These are phyloP conservation scores for Colletotrichum aenigma DNA, from an alignment of 2,329 filamentous ascomycete species.

Conservation along the genomic window DNA sequence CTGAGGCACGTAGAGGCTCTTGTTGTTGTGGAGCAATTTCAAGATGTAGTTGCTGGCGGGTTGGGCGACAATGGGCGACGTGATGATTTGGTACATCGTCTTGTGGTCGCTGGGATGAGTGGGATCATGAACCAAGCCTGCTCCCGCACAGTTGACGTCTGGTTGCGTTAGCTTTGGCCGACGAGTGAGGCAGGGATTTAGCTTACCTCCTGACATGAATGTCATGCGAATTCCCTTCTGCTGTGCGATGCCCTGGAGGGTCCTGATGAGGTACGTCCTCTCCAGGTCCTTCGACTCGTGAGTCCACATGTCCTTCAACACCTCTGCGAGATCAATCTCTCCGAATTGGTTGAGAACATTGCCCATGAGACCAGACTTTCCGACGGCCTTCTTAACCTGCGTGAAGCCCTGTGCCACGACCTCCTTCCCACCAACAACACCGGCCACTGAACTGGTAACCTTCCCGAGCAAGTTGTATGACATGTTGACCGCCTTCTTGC, in stretches of 20 bases:
- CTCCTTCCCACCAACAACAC: constrained; percentile 93
- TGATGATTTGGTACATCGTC: constrained; percentile 99
- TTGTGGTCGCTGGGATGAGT: constrained; percentile 92
- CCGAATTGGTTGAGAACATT: constrained; percentile 95
- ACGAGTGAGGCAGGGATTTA: background rate
- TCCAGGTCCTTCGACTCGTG: constrained; percentile 98
- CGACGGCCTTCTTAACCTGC: constrained; percentile 94
- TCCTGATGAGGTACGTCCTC: constrained; percentile 93
- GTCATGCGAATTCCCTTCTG: constrained; percentile 97
- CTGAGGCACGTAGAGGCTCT: constrained; percentile 85
- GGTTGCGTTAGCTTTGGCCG: constrained; percentile 23
- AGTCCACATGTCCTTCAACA: constrained; percentile 96
- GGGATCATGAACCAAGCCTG: constrained; percentile 93
- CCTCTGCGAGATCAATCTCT: constrained; percentile 92
- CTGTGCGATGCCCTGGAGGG: constrained; percentile 91
- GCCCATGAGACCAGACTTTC: constrained; percentile 94
- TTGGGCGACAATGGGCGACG: constrained; percentile 88
- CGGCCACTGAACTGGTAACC: constrained; percentile 91
- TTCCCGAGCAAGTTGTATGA: constrained; percentile 97
- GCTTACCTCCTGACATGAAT: constrained; percentile 84
- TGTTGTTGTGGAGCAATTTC: constrained; percentile 94
- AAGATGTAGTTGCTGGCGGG: constrained; percentile 86
- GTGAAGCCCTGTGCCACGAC: constrained; percentile 92
- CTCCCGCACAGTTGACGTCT: constrained; percentile 89
- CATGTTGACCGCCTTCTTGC: constrained; percentile 95